Percentiles rank a stretch among this genome's conserved stretches.
Conservation (phyloP, 768 basidiomycete species). For the Mycena alexandri region DNA sequence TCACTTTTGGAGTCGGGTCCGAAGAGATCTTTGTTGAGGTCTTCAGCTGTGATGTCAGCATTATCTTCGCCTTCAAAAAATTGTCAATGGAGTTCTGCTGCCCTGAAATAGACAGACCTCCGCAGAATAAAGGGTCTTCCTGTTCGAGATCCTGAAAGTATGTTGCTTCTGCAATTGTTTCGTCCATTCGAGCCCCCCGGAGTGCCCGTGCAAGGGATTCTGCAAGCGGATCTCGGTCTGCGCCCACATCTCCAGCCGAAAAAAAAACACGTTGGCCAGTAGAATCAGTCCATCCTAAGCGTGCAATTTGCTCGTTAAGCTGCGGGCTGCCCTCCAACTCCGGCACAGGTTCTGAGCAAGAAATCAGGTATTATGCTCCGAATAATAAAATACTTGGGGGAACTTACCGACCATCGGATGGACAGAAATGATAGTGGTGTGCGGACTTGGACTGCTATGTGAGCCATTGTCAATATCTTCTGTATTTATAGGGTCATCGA, state of each 20-base stretch:
- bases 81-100: background rate
- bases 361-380: background rate
- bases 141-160: background rate
- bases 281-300: slow-evolving; percentile 3
- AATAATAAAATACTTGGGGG: background rate
- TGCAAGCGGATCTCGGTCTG: slow-evolving; percentile 3
- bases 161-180: background rate
- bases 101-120: too few relatives aligned
- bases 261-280: slow-evolving; percentile 4
- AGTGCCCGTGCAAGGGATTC: slow-evolving; percentile 16
- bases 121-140: slow-evolving; percentile 10
- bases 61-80: background rate
- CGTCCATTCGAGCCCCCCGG: background rate
- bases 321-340: background rate
- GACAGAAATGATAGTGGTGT: too few relatives aligned
- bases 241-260: background rate
- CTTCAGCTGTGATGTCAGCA: slow-evolving; percentile 12
- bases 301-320: background rate
- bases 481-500: too few relatives aligned
- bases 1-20: slow-evolving; percentile 18
- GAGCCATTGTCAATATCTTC: too few relatives aligned
- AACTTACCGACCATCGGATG: background rate
- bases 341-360: background rate
- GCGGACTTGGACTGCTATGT: too few relatives aligned
- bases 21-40: slow-evolving; percentile 12